Evolutionary conservation across 2,329 filamentous ascomycete species (phyloP), one percentile per base, ranked within the genome.

Genomic region (Fusarium oxysporum): DNA sequence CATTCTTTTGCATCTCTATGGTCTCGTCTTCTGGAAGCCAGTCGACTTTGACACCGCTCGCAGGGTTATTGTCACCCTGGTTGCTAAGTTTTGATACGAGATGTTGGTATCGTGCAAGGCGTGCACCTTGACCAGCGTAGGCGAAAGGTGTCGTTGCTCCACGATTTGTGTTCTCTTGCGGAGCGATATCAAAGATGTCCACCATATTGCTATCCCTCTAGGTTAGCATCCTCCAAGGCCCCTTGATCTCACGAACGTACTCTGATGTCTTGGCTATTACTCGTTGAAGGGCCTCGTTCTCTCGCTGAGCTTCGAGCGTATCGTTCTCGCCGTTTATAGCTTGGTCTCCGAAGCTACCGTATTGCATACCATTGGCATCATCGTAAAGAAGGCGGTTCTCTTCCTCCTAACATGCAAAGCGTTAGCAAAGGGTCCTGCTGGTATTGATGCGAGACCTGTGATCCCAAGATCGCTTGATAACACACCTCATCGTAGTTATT

Each of bases 181-280:
- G 88, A 40, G 87, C 86, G 77, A 91, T 90, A 71, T 91, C 89
- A 81, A 91, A 92, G 51, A 92, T 89, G 78, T 92, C 90, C 68
- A 92, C 89, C 82, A 92, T 88, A 76, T 91, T 91, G 76, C 90
- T 92, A 77, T 55, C 70, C 51, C 37, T 30, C 37, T 30, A 30
- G 25, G 47, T 77, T 43, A 76, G 67, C 50, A 35, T 51, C 47
- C 32, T 51, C 48, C 33, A 51, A 50, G 28, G 11, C 10, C 23
- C 38, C n/a, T 38, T 40, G 33, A 30, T 53, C 23, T 32, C 17
- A 28, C 25, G 13, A 30, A 78, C 85, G 71, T 84, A 92, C 90
- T 91, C 89, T 53, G 90, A 91, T 54, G 90, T 92, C 72, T 88
- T 88, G 50, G 88, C 88, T 37, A 92, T 88, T 8, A 92, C 89